Percentiles rank a stretch among this genome's conserved stretches.
Evolutionary conservation across 169 alveolate species (phyloP).

Genomic region (Plasmodium cynomolgi): DNA sequence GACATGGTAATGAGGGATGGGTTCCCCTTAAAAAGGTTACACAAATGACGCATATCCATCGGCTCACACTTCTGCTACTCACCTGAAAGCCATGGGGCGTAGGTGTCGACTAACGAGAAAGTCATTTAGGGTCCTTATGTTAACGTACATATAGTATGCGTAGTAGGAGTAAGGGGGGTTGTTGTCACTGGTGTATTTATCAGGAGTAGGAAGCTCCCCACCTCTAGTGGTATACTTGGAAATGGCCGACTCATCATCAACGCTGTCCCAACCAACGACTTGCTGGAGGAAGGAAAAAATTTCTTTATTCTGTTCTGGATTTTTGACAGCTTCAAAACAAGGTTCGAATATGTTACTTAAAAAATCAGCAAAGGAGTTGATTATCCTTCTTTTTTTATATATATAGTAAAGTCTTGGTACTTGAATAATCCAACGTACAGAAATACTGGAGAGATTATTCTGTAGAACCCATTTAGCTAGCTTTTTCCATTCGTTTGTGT

Average conservation of each 20-base stretch:
- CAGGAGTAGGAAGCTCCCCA: constrained; percentile 86
- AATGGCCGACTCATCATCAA: constrained; percentile 87
- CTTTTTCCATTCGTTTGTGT: constrained; percentile 91
- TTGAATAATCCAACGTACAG: constrained; percentile 91
- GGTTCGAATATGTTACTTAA: constrained; percentile 87
- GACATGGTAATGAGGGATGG: neutral
- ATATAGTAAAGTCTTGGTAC: constrained; percentile 91
- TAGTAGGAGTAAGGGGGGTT: constrained; percentile 95
- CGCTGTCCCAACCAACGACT: constrained; percentile 90
- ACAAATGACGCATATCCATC: neutral
- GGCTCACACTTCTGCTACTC: neutral
- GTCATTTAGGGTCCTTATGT: constrained; percentile 88
- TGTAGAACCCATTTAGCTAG: constrained; percentile 91
- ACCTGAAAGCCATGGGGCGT: constrained; percentile 87
- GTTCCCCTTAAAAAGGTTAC: neutral
- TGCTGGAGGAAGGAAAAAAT: constrained; percentile 76
- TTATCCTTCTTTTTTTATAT: constrained; percentile 80
- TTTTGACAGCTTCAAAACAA: constrained; percentile 86
- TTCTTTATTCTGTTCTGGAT: constrained; percentile 88
- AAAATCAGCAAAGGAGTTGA: constrained; percentile 87
- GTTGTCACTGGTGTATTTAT: constrained; percentile 82
- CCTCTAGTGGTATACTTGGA: constrained; percentile 76
- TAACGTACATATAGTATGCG: constrained; percentile 92
- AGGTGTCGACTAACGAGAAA: constrained; percentile 87
- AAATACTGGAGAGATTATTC: constrained; percentile 80